Evolutionary conservation across 2,329 filamentous ascomycete species (phyloP).

Genomic region (Penicillium sumatraense): DNA sequence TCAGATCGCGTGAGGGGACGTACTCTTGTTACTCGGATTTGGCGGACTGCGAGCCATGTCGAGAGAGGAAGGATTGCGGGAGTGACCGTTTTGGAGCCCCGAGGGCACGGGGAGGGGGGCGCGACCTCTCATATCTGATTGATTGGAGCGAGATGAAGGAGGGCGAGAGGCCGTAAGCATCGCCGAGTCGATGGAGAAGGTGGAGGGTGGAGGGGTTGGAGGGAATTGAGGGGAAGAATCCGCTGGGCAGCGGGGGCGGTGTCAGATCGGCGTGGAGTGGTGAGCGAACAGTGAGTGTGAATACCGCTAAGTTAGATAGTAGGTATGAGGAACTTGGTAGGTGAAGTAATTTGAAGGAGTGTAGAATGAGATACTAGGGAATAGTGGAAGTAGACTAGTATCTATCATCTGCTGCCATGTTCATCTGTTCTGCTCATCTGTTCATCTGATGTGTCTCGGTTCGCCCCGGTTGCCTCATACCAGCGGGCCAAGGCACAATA

Average conservation of each 20-base stretch:
- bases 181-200: slow-evolving; percentile 19
- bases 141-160: slow-evolving; percentile 30
- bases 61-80: slow-evolving; percentile 47
- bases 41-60: slow-evolving; percentile 54
- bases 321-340: too few relatives aligned
- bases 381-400: neutral
- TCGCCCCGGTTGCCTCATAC: slow-evolving; percentile 28
- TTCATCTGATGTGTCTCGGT: slow-evolving; percentile 12
- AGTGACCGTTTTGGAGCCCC: slow-evolving; percentile 46
- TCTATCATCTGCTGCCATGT: too few relatives aligned
- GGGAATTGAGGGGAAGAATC: slow-evolving; percentile 13
- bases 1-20: slow-evolving; percentile 9
- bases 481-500: slow-evolving; percentile 1
- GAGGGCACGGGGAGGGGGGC: slow-evolving; percentile 45
- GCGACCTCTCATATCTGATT: slow-evolving; percentile 47
- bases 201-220: slow-evolving; percentile 25
- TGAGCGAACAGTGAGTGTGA: neutral
- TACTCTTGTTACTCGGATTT: slow-evolving; percentile 49
- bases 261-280: neutral
- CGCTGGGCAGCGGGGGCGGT: slow-evolving; percentile 23
- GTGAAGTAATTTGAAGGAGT: too few relatives aligned
- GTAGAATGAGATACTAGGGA: neutral
- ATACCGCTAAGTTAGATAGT: neutral
- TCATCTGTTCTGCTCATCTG: slow-evolving; percentile 22
- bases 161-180: slow-evolving; percentile 32